phyloP scores from a whole-genome alignment of 306 rosid genomes.

The Hippophae gyantsensis region DNA sequence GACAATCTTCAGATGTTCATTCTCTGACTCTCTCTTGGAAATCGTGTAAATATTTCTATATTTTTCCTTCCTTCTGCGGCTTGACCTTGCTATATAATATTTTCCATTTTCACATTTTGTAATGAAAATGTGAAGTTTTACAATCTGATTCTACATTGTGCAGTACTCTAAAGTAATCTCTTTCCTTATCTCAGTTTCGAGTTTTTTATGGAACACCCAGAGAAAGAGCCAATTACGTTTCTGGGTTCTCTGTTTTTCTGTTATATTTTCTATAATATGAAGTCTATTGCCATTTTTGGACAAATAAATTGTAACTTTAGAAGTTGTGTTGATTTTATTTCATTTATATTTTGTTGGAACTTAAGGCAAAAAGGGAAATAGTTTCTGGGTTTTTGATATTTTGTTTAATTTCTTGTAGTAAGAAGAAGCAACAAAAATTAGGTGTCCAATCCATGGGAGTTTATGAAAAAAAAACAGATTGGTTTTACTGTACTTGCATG shows the following conservation, averaged over 20 bases:
- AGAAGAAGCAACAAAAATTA: slow-evolving; percentile 17
- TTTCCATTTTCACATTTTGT: too few species aligned
- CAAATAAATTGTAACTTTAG: background rate
- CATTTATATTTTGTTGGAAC: slow-evolving; percentile 10
- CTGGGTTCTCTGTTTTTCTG: background rate
- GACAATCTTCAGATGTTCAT: too few species aligned
- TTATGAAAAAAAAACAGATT: slow-evolving; percentile 52
- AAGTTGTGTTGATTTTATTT: background rate
- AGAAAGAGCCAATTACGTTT: slow-evolving; percentile 18
- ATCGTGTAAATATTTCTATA: too few species aligned
- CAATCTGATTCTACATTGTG: background rate
- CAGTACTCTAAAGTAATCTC: background rate
- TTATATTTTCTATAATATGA: too few species aligned
- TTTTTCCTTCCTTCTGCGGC: too few species aligned
- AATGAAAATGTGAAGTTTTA: slow-evolving; percentile 1
- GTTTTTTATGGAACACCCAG: background rate
- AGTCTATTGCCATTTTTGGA: too few species aligned
- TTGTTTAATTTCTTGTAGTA: background rate
- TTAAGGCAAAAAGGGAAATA: background rate
- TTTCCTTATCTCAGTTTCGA: slow-evolving; percentile 8
- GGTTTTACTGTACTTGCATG: slow-evolving; percentile 5
- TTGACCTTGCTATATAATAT: too few species aligned
- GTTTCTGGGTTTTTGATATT: slow-evolving; percentile 4
- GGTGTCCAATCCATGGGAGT: slow-evolving; percentile 32
- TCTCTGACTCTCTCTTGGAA: too few species aligned